A percentile compares a stretch with the other conserved stretches of the same genome.
Conservation (phyloP, 1,139 yeast genomes). For the Saccharomyces uvarum region DNA sequence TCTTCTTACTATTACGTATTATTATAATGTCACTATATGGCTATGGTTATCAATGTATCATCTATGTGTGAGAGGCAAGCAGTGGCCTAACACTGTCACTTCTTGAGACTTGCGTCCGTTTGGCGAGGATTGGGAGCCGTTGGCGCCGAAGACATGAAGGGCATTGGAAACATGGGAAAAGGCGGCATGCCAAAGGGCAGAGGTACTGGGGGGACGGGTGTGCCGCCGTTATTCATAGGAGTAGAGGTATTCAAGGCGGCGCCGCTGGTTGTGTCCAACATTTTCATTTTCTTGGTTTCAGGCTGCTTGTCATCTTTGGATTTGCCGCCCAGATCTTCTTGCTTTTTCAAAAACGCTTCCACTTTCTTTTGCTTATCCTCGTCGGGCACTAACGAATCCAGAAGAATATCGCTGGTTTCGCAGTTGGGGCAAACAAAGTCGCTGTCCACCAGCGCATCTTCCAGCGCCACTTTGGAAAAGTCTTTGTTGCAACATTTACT, state of each 20-base stretch:
- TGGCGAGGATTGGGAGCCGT: background rate
- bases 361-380: constrained; percentile 50
- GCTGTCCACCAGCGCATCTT: constrained; percentile 64
- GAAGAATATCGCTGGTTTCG: constrained; percentile 58
- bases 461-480: constrained; percentile 57
- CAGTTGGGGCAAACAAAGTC: constrained; percentile 93
- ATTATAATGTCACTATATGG: too few relatives aligned
- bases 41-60: background rate
- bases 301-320: background rate
- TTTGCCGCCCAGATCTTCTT: constrained; percentile 24
- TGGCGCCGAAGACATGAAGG: constrained; percentile 15
- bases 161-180: constrained; percentile 25
- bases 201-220: constrained; percentile 18
- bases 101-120: background rate
- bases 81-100: background rate
- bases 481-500: constrained; percentile 63
- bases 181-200: constrained; percentile 22
- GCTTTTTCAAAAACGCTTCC: constrained; percentile 43
- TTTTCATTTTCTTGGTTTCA: constrained; percentile 3
- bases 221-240: constrained; percentile 9
- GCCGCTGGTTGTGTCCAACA: background rate
- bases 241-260: background rate
- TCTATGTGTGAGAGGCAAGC: background rate
- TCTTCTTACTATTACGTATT: background rate
- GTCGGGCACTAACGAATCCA: constrained; percentile 64